Percentiles rank a stretch among this genome's conserved stretches.
Evolutionary conservation across 2,329 filamentous ascomycete species (phyloP).

Genomic region (Colletotrichum tabaci): DNA sequence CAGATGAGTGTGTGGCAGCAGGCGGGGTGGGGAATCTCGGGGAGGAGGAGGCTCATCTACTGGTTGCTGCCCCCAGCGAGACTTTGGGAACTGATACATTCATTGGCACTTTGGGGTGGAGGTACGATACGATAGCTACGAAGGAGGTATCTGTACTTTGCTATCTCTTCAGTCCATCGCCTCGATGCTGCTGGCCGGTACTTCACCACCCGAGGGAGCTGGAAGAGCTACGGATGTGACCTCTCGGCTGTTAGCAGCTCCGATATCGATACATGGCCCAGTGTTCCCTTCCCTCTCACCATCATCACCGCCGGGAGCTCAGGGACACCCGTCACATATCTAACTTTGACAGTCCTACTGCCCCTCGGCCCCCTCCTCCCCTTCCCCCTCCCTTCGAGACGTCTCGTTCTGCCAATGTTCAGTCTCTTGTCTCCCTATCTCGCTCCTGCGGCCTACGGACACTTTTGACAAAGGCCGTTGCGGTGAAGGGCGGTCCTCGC

Average conservation of each 20-base stretch:
- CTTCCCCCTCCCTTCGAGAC: background rate
- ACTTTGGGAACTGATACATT: constrained; percentile 21
- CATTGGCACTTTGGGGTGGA: background rate
- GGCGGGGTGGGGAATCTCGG: constrained; percentile 34
- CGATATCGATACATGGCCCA: background rate
- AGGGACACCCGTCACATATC: background rate
- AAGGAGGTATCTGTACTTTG: constrained; percentile 20
- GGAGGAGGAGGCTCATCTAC: constrained; percentile 9
- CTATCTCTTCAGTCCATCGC: background rate
- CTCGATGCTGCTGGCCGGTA: background rate
- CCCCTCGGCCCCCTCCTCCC: too few relatives aligned
- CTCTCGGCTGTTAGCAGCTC: background rate
- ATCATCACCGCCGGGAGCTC: background rate
- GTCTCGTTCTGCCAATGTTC: background rate
- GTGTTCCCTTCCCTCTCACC: background rate
- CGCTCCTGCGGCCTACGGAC: background rate
- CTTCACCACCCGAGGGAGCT: background rate
- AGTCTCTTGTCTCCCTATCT: background rate
- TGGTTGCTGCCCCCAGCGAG: constrained; percentile 18
- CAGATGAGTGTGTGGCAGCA: constrained; percentile 22
- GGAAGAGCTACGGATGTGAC: background rate
- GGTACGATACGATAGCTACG: constrained; percentile 14
- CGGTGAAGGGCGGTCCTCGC: constrained; percentile 10
- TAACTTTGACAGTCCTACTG: background rate
- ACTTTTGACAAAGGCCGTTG: background rate